phyloP scores from a whole-genome alignment of 208 protist genomes.

The Kentomonas sorsogonicus region DNA sequence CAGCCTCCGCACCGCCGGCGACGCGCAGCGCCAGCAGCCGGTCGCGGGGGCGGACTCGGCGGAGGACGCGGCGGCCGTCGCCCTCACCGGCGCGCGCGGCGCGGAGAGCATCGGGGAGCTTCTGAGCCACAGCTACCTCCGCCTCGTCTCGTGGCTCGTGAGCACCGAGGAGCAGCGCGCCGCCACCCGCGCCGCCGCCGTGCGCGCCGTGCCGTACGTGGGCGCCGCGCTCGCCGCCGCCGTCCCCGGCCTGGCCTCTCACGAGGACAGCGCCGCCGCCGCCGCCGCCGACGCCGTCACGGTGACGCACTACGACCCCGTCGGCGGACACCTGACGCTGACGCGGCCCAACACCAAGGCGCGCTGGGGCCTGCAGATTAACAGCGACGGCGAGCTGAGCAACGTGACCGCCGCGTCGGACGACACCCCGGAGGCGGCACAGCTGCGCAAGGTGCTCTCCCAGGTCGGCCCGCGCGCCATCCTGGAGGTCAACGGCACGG shows the following conservation, averaged over 20 bases:
- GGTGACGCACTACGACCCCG: conserved; percentile 16
- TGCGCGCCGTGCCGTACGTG: too few relatives aligned
- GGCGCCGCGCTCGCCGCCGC: too few relatives aligned
- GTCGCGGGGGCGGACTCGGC: too few relatives aligned
- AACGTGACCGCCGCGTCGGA: conserved; percentile 45
- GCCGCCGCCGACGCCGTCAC: background rate
- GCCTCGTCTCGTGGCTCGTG: too few relatives aligned
- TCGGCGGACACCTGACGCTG: conserved; percentile 28
- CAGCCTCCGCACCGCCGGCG: conserved; percentile 27
- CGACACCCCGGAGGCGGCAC: conserved; percentile 31
- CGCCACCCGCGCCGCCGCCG: too few relatives aligned
- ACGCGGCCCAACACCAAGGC: conserved; percentile 22
- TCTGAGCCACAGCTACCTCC: too few relatives aligned
- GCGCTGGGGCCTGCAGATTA: conserved; percentile 54
- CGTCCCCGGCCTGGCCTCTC: too few relatives aligned
- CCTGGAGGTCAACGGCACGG: conserved; percentile 34
- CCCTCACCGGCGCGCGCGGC: too few relatives aligned
- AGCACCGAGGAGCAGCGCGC: too few relatives aligned
- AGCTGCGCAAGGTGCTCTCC: conserved; percentile 33
- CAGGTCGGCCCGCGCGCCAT: conserved; percentile 33
- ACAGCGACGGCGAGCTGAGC: conserved; percentile 29
- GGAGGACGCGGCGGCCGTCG: too few relatives aligned
- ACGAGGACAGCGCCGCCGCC: too few relatives aligned
- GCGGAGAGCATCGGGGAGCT: too few relatives aligned
- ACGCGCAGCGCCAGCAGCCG: conserved; percentile 16